A percentile compares a stretch with the other conserved stretches of the same genome.
These are phyloP conservation scores for Wickerhamiella spandovensis DNA, from an alignment of 805 yeast genomes.

Conservation along the genomic window DNA sequence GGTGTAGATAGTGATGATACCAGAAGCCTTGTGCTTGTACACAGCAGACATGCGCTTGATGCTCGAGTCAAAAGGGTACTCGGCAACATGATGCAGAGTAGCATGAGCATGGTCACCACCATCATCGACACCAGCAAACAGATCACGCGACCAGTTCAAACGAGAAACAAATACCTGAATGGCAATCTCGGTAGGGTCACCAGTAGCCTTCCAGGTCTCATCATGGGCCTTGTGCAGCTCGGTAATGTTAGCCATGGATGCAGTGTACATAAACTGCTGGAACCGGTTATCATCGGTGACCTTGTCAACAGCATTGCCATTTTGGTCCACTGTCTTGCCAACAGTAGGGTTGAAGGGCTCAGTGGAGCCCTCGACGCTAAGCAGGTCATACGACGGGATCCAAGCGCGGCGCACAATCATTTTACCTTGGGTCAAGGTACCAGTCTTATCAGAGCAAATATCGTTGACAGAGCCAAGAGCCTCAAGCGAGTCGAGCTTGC, in stretches of 20 bases:
- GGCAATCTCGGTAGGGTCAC: conserved; percentile 85
- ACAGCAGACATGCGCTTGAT: conserved; percentile 61
- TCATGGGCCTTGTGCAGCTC: conserved; percentile 37
- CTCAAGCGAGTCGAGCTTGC: conserved; percentile 65
- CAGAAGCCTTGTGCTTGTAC: conserved; percentile 28
- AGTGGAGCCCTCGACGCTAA: conserved; percentile 38
- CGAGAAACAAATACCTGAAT: conserved; percentile 65
- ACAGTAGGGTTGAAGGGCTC: conserved; percentile 52
- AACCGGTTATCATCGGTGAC: conserved; percentile 2
- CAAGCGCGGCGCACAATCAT: conserved; percentile 62
- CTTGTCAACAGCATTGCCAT: conserved; percentile 20
- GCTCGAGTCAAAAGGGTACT: conserved; percentile 64
- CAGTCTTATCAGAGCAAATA: conserved; percentile 73
- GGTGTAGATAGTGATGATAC: conserved; percentile 31
- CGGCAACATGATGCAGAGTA: conserved; percentile 33
- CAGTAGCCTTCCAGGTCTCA: conserved; percentile 62
- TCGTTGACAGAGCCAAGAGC: conserved; percentile 70
- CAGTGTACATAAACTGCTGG: conserved; percentile 34
- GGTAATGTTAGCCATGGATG: conserved; percentile 74
- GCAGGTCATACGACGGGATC: conserved; percentile 52
- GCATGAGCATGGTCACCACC: conserved; percentile 1
- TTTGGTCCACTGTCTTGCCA: conserved; percentile 32
- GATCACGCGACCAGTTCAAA: conserved; percentile 27
- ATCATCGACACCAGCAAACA: conserved; percentile 4
- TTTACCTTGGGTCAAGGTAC: conserved; percentile 68